Evolutionary conservation across 306 rosid species (phyloP), one percentile per base, ranked within the genome.

Genomic region (Styphnolobium japonicum): DNA sequence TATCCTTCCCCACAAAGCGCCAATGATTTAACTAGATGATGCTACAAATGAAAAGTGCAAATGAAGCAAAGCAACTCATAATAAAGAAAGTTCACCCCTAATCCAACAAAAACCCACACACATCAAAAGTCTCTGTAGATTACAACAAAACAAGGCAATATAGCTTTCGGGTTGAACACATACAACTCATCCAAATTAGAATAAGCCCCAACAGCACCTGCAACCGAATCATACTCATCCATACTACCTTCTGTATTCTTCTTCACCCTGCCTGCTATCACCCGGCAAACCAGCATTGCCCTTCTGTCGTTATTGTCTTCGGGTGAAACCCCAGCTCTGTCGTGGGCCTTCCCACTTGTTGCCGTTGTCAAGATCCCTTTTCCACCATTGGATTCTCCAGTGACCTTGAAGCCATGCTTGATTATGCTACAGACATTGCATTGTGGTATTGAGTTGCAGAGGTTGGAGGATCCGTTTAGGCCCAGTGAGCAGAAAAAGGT

Each of bases 121-220:
- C 33, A 76, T 86, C 86, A 95, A 79, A 85, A 92, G 1, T 89
- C 99, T 39, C 83, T 81, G 52, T 95, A 93, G 82, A 95, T 90
- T 23, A 95, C 99, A 86, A 95, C 99, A 86, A 95, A 95, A 84
- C 99, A 95, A 75, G 98, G 99, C 91, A 95, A 87, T 67, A 95
- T 95, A 52, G 99, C 98, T 86, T 81, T 83, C 0, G 92, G 92
- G 55, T 90, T 90, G 67, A 75, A 87, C 80, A 93, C 98, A 63
- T 86, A 88, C 78, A 95, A 86, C 92, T 95, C 97, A 45, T 95
- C 98, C 91, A 95, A 81, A 85, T 95, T 93, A 4, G 99, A 91
- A 79, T 90, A 93, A 18, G 91, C 88, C 25, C 99, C 99, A 37
- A 76, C 90, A 56, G 73, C 93, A 46, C 93, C 98, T 0, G 89